Evolutionary conservation across 2,329 filamentous ascomycete species (phyloP), one percentile per base, ranked within the genome.

Genomic region (Trichoderma koningiopsis): DNA sequence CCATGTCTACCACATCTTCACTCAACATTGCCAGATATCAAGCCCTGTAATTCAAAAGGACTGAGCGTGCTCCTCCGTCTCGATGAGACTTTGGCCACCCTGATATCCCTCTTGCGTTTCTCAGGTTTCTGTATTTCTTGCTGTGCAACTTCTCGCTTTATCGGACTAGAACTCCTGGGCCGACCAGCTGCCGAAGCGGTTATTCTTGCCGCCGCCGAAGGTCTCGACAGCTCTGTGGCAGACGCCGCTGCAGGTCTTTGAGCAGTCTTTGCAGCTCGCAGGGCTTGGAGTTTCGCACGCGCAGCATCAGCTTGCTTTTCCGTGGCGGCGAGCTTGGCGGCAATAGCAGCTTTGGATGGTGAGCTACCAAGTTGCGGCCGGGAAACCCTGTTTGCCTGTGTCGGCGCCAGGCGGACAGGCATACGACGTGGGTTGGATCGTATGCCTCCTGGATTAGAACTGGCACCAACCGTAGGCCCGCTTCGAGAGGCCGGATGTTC

Each of bases 21-120:
- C 81, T 85, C 70, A 84, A 88, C 69, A 75, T 74, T 75, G 6
- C 84, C 84, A 3, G 80, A 73, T 64, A 90, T 89, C 76, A 92
- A 77, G 56, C 85, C 88, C 79, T 92, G 87, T 75, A 94, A 79
- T 79, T 95, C 92, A 83, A 90, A 91, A 3, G 91, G 89, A 74
- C 87, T 93, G 37, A 95, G 81, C 24, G 92, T 94, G 75, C 91
- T 93, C 77, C 92, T 86, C 76, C 92, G 84, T 76, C 91, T 83
- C 70, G 86, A 90, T 3, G 88, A 83, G 10, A 78, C 82, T 81
- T 82, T 90, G 78, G 77, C 88, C 74, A 78, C 83, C 76, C 81
- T 85, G 77, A 79, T 82, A 75, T 83, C 87, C 53, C 85, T 81
- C 76, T 86, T 87, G 37, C 85, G 81, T 77, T 83, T 83, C 59